These are phyloP conservation scores for Nepenthes mirabilis DNA, from an alignment of 148 eudicot species.

Conservation along the genomic window DNA sequence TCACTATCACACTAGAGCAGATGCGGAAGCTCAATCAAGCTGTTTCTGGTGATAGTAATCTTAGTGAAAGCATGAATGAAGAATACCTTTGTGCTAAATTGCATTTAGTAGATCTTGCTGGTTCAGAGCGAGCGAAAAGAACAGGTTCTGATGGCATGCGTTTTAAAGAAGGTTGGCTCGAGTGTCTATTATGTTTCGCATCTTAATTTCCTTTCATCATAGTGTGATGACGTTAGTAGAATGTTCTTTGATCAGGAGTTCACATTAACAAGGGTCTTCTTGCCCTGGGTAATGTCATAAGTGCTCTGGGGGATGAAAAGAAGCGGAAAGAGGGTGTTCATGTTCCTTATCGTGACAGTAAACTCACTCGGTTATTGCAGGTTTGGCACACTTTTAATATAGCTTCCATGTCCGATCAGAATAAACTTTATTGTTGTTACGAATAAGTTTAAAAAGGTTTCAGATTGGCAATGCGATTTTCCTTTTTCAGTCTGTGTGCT, in stretches of 20 bases:
- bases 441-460: neutral
- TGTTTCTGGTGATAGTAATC: constrained; percentile 30
- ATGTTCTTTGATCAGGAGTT: constrained; percentile 46
- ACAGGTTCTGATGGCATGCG: constrained; percentile 99
- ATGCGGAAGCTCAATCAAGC: constrained; percentile 55
- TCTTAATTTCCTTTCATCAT: neutral
- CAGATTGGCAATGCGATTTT: neutral
- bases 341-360: constrained; percentile 98
- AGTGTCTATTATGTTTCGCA: neutral
- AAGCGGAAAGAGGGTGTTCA: constrained; percentile 90
- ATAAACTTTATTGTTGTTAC: neutral
- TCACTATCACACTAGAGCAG: constrained; percentile 94
- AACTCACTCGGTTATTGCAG: constrained; percentile 96
- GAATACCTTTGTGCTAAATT: constrained; percentile 94
- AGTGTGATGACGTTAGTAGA: constrained; percentile 1
- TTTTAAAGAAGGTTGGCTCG: constrained; percentile 76
- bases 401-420: too few relatives aligned
- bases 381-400: constrained; percentile 21
- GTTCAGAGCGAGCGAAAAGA: constrained; percentile 96
- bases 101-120: constrained; percentile 99
- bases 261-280: constrained; percentile 98
- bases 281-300: constrained; percentile 96
- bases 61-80: constrained; percentile 53
- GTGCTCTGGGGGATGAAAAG: constrained; percentile 98
- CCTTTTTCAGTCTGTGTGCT: too few relatives aligned